A percentile compares a stretch with the other conserved stretches of the same genome.
Evolutionary conservation across 768 basidiomycete species (phyloP).

Genomic region (Russula virescens): DNA sequence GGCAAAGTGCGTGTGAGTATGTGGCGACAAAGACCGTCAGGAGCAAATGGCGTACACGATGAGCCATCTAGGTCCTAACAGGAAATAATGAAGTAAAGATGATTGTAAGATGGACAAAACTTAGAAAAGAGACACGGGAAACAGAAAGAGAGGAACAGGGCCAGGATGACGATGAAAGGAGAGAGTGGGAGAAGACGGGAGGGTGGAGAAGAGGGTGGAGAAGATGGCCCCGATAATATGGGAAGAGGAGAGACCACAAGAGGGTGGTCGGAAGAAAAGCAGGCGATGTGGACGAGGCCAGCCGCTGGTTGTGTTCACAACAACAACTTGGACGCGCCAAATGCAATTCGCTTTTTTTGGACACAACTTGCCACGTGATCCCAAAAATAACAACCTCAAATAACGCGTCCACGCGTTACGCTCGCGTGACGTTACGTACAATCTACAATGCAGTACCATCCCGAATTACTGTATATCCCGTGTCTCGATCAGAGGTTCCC

Average conservation of each 20-base stretch:
- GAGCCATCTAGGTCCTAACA: slow-evolving; percentile 22
- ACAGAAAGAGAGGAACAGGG: slow-evolving; percentile 16
- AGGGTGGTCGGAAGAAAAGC: slow-evolving; percentile 7
- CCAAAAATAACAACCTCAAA: slow-evolving; percentile 21
- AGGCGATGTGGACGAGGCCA: slow-evolving; percentile 21
- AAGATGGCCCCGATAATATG: slow-evolving; percentile 16
- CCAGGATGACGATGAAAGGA: slow-evolving; percentile 5
- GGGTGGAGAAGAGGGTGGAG: neutral
- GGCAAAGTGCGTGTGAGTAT: slow-evolving; percentile 12
- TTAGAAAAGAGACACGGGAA: slow-evolving; percentile 14
- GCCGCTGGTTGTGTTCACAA: slow-evolving; percentile 24
- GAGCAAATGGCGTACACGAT: slow-evolving; percentile 18
- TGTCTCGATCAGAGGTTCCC: slow-evolving; percentile 38
- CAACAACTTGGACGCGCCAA: slow-evolving; percentile 5
- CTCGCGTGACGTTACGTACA: slow-evolving; percentile 12
- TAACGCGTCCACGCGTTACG: slow-evolving; percentile 21
- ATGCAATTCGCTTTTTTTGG: neutral
- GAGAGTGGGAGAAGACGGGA: neutral
- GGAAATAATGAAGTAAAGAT: slow-evolving; percentile 18
- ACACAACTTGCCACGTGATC: slow-evolving; percentile 25
- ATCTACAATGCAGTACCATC: too few species aligned
- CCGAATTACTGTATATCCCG: too few species aligned
- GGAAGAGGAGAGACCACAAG: slow-evolving; percentile 9
- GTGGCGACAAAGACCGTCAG: slow-evolving; percentile 14
- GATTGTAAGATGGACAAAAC: slow-evolving; percentile 11